Conservation (phyloP, 345 rosid genomes). For the Eucalyptus marginata region DNA sequence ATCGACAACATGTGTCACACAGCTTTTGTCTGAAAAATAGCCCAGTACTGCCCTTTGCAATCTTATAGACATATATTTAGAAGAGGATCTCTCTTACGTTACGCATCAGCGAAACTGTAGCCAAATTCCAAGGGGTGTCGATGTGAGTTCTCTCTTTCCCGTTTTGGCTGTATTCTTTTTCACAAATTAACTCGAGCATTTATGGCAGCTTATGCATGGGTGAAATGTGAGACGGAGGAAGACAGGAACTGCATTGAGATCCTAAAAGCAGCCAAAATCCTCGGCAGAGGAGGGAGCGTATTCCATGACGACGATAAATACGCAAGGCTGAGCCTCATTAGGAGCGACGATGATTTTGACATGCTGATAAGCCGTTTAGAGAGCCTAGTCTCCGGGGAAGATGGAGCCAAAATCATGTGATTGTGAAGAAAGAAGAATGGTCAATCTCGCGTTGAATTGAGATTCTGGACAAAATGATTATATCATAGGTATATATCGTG, state of each 20-base stretch:
- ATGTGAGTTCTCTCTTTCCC: not conserved
- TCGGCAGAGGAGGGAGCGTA: conserved; percentile 19
- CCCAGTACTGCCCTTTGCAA: not conserved
- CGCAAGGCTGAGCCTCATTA: conserved; percentile 45
- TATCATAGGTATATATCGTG: not conserved
- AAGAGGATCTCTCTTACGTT: not conserved
- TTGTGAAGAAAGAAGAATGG: too few species aligned
- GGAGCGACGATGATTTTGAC: conserved; percentile 46
- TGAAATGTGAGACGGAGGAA: conserved; percentile 47
- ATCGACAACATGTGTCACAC: not conserved
- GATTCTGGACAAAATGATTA: not conserved
- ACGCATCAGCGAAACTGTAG: not conserved
- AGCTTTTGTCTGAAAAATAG: not conserved
- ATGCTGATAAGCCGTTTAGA: conserved; percentile 8
- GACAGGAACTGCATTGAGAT: conserved; percentile 17
- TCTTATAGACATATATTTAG: not conserved
- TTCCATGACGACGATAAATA: conserved; percentile 19
- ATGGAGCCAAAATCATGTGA: not conserved
- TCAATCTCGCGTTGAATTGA: fast-evolving
- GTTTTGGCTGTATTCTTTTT: not conserved
- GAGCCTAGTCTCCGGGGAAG: conserved; percentile 6
- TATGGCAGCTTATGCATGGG: conserved; percentile 54
- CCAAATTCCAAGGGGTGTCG: not conserved
- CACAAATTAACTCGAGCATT: not conserved
- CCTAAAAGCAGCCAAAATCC: conserved; percentile 9